phyloP scores from a whole-genome alignment of 805 yeast genomes.

The Maudiozyma pseudohumilis region DNA sequence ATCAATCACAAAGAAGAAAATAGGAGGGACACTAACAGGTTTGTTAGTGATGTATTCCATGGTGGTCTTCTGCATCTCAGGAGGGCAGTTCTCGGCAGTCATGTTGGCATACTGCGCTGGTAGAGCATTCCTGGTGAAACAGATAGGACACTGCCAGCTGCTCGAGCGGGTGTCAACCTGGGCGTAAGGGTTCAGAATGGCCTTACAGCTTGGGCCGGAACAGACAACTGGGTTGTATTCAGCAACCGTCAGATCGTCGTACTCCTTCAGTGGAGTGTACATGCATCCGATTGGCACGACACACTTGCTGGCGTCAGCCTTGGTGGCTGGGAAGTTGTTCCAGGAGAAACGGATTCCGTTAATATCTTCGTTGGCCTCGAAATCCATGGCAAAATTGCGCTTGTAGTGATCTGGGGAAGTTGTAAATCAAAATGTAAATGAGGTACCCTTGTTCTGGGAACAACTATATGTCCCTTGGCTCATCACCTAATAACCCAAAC shows the following conservation, averaged over 20 bases:
- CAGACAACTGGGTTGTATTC: slow-evolving; percentile 81
- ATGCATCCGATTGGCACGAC: slow-evolving; percentile 91
- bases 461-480: too few species aligned
- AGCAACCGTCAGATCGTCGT: slow-evolving; percentile 67
- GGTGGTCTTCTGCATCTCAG: slow-evolving; percentile 68
- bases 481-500: too few species aligned
- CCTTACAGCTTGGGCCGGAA: slow-evolving; percentile 66
- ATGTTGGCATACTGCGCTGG: slow-evolving; percentile 76
- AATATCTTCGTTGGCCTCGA: slow-evolving; percentile 55
- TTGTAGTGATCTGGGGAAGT: too few species aligned
- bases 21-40: slow-evolving; percentile 77
- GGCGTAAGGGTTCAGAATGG: slow-evolving; percentile 81
- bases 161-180: slow-evolving; percentile 65
- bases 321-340: slow-evolving; percentile 82
- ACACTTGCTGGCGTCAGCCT: slow-evolving; percentile 80
- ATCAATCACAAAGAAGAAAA: slow-evolving; percentile 78
- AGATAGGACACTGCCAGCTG: slow-evolving; percentile 79
- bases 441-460: too few species aligned
- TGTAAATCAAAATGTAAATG: too few species aligned
- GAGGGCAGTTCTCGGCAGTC: slow-evolving; percentile 66
- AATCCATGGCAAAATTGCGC: slow-evolving; percentile 29
- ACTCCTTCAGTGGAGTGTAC: slow-evolving; percentile 84
- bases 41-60: slow-evolving; percentile 77
- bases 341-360: slow-evolving; percentile 72
- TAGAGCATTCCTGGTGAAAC: slow-evolving; percentile 66